These are phyloP conservation scores for Dendrocalamus latiflorus DNA, from an alignment of 202 grass and related monocot species.

Conservation along the genomic window DNA sequence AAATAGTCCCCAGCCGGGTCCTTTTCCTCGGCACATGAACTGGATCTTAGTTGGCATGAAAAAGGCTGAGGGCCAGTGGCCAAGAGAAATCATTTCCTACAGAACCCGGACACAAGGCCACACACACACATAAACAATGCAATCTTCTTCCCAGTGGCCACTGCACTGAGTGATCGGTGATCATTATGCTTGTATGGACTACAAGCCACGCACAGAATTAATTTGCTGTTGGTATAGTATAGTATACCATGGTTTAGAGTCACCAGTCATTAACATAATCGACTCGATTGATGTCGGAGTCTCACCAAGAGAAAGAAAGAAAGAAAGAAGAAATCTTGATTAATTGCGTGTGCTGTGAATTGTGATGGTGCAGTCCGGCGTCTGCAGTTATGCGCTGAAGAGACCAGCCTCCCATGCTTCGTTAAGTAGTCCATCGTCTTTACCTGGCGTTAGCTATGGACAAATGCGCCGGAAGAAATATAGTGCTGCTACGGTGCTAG, in stretches of 20 bases:
- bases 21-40: neutral
- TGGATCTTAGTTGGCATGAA: slow-evolving; percentile 20
- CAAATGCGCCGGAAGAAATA: neutral
- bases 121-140: neutral
- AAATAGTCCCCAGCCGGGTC: neutral
- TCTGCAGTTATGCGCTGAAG: neutral
- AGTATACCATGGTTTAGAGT: neutral
- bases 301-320: neutral
- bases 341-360: neutral
- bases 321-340: too few species aligned
- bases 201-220: neutral
- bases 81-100: neutral
- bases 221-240: neutral
- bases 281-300: neutral
- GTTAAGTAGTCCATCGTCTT: neutral
- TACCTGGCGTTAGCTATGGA: neutral
- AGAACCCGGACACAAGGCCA: neutral
- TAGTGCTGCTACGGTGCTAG: neutral
- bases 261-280: neutral
- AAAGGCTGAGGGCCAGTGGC: neutral
- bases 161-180: neutral
- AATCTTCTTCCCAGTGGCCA: neutral
- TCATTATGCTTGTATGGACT: neutral
- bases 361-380: neutral
- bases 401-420: neutral